phyloP scores from a whole-genome alignment of 2,329 filamentous ascomycete species.

The Talaromyces sp. region DNA sequence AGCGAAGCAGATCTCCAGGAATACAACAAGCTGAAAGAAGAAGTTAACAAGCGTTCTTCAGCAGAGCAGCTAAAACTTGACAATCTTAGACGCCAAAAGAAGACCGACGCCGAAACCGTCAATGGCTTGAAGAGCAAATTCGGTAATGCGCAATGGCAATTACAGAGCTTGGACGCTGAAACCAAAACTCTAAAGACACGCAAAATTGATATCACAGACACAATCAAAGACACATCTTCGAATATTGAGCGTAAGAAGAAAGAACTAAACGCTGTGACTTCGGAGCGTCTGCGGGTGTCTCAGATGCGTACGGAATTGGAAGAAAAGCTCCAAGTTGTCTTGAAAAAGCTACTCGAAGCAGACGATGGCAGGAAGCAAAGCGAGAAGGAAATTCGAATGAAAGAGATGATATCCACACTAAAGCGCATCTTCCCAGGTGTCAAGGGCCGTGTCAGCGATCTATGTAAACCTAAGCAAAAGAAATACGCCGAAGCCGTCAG shows the following conservation, averaged over 20 bases:
- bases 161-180: constrained; percentile 72
- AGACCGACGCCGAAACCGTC: constrained; percentile 86
- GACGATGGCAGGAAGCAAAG: constrained; percentile 82
- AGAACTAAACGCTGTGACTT: constrained; percentile 79
- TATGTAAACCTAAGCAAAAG: constrained; percentile 95
- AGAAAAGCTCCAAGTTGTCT: constrained; percentile 80
- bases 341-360: constrained; percentile 77
- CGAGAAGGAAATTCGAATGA: constrained; percentile 72
- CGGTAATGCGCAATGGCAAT: constrained; percentile 69
- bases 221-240: constrained; percentile 64
- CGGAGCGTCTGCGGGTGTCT: constrained; percentile 74
- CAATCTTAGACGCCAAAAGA: constrained; percentile 81
- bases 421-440: constrained; percentile 92
- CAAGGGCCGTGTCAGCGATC: constrained; percentile 80
- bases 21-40: constrained; percentile 78
- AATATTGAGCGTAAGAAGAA: constrained; percentile 89
- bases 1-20: constrained; percentile 84
- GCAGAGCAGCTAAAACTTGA: constrained; percentile 78
- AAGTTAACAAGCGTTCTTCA: constrained; percentile 79
- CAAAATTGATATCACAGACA: constrained; percentile 59
- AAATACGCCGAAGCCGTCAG: constrained; percentile 93
- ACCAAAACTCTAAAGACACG: constrained; percentile 66
- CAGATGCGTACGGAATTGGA: constrained; percentile 85
- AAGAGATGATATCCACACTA: constrained; percentile 78
- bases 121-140: constrained; percentile 87